A percentile compares a stretch with the other conserved stretches of the same genome.
Conservation (phyloP, 768 basidiomycete species). For the Imleria badia region DNA sequence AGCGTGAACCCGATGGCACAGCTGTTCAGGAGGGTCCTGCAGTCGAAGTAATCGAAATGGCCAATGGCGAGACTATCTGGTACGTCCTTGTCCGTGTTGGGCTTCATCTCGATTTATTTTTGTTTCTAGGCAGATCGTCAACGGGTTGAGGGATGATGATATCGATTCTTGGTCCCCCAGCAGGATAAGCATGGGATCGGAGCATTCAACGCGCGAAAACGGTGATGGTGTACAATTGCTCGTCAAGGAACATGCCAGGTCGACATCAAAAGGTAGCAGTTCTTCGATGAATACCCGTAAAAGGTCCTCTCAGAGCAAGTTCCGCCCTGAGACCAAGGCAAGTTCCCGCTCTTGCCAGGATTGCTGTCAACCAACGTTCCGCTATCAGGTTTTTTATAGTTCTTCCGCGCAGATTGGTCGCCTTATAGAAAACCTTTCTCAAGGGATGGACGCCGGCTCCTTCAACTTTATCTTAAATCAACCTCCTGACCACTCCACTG, state of each 20-base stretch:
- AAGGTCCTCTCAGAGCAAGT: constrained; percentile 51
- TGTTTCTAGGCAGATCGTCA: constrained; percentile 66
- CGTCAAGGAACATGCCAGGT: constrained; percentile 72
- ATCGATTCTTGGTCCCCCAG: constrained; percentile 64
- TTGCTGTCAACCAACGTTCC: constrained; percentile 9
- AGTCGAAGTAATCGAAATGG: constrained; percentile 76
- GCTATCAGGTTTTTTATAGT: constrained; percentile 36
- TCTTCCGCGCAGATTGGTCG: constrained; percentile 78
- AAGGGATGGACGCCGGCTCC: constrained; percentile 78
- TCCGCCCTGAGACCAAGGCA: constrained; percentile 84
- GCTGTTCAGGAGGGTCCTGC: constrained; percentile 52
- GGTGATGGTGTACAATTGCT: constrained; percentile 63
- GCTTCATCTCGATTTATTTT: not conserved
- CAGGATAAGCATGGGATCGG: constrained; percentile 72
- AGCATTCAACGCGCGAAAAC: constrained; percentile 55
- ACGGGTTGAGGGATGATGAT: constrained; percentile 78
- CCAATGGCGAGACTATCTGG: constrained; percentile 90
- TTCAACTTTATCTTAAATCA: constrained; percentile 67
- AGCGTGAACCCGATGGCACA: constrained; percentile 23
- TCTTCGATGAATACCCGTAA: constrained; percentile 59
- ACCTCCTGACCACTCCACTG: constrained; percentile 50
- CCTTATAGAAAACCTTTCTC: constrained; percentile 80
- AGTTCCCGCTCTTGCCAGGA: constrained; percentile 20
- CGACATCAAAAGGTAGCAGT: constrained; percentile 64
- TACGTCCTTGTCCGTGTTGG: constrained; percentile 34